A percentile compares a stretch with the other conserved stretches of the same genome.
phyloP scores from a whole-genome alignment of 2,329 filamentous ascomycete genomes.

The Phyllosticta capitalensis region DNA sequence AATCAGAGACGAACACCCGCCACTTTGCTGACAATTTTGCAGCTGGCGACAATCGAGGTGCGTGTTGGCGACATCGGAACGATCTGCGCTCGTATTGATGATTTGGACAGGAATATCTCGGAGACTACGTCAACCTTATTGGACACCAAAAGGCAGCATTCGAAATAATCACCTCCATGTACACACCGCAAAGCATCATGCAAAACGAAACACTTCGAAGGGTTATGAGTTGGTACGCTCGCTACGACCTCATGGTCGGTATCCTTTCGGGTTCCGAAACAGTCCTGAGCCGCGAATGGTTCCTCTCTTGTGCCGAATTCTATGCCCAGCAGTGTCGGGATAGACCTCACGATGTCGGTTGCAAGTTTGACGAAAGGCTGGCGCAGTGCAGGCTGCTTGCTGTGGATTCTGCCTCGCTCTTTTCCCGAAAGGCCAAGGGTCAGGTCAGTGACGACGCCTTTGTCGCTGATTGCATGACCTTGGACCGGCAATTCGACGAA shows the following conservation, averaged over 20 bases:
- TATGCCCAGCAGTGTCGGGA: slow-evolving; percentile 49
- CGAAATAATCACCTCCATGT: slow-evolving; percentile 67
- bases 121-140: slow-evolving; percentile 89
- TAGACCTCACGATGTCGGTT: slow-evolving; percentile 53
- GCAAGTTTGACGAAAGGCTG: slow-evolving; percentile 58
- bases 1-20: slow-evolving; percentile 62
- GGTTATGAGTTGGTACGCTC: slow-evolving; percentile 78
- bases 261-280: slow-evolving; percentile 73
- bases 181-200: slow-evolving; percentile 65
- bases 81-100: slow-evolving; percentile 9
- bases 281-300: slow-evolving; percentile 70
- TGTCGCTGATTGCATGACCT: slow-evolving; percentile 44
- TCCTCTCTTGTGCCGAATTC: slow-evolving; percentile 53
- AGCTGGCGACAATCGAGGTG: slow-evolving; percentile 90
- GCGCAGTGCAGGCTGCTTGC: slow-evolving; percentile 62
- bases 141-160: slow-evolving; percentile 87
- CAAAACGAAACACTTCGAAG: slow-evolving; percentile 61
- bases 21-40: slow-evolving; percentile 77
- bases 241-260: slow-evolving; percentile 78
- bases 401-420: slow-evolving; percentile 70
- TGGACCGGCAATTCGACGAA: slow-evolving; percentile 32
- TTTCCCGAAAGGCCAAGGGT: slow-evolving; percentile 56
- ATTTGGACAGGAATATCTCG: slow-evolving; percentile 67
- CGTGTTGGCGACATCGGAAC: slow-evolving; percentile 15
- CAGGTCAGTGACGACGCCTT: slow-evolving; percentile 59